phyloP scores from a whole-genome alignment of 805 yeast species.

The Priceomyces carsonii region DNA sequence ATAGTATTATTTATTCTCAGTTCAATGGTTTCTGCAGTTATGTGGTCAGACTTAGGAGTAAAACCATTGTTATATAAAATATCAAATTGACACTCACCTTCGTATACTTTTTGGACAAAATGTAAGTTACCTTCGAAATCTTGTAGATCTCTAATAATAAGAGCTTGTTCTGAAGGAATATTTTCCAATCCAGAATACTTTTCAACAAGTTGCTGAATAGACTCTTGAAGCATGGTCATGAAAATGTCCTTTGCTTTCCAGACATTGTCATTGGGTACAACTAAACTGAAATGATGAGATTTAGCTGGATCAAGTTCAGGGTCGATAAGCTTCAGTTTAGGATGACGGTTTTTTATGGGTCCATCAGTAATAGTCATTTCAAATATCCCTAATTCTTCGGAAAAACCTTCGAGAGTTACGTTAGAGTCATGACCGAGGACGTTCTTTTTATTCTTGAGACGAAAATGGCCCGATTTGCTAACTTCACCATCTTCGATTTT shows the following conservation, averaged over 20 bases:
- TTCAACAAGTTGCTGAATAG: slow-evolving; percentile 49
- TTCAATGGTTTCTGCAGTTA: slow-evolving; percentile 38
- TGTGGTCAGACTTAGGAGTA: slow-evolving; percentile 37
- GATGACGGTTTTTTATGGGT: slow-evolving; percentile 46
- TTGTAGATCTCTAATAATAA: slow-evolving; percentile 58
- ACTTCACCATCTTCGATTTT: slow-evolving; percentile 10
- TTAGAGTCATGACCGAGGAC: slow-evolving; percentile 36
- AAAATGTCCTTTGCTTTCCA: slow-evolving; percentile 84
- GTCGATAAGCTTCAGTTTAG: slow-evolving; percentile 27
- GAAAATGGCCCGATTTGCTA: slow-evolving; percentile 23
- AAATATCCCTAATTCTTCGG: slow-evolving; percentile 70
- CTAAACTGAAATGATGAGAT: slow-evolving; percentile 67
- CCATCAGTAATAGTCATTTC: slow-evolving; percentile 60
- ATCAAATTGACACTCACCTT: slow-evolving; percentile 76
- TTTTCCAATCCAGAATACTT: slow-evolving; percentile 18
- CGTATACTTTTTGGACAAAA: slow-evolving; percentile 71
- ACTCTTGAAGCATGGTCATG: slow-evolving; percentile 67
- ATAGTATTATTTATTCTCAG: slow-evolving; percentile 31
- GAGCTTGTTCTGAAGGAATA: slow-evolving; percentile 50
- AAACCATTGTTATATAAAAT: slow-evolving; percentile 55
- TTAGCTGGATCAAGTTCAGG: slow-evolving; percentile 56
- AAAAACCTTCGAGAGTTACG: slow-evolving; percentile 42
- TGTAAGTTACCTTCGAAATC: slow-evolving; percentile 76
- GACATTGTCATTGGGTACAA: slow-evolving; percentile 66
- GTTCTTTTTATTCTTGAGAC: slow-evolving; percentile 22